These are phyloP conservation scores for Penicillium canariense DNA, from an alignment of 495 filamentous ascomycete species.

Conservation along the genomic window DNA sequence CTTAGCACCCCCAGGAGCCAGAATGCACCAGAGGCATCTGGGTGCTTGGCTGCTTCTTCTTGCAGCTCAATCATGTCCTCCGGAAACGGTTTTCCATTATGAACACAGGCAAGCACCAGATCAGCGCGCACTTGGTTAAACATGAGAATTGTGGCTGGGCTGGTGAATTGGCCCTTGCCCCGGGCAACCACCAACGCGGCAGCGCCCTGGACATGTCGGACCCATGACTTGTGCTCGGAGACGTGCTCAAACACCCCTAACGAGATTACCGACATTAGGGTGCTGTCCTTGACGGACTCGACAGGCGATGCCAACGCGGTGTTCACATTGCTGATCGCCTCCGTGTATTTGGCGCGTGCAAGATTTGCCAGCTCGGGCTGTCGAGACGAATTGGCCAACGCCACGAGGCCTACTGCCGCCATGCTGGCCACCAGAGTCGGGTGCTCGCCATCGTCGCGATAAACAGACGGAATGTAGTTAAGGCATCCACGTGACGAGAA, in stretches of 20 bases:
- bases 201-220: slow-evolving; percentile 54
- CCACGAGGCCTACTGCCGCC: slow-evolving; percentile 45
- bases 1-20: slow-evolving; percentile 25
- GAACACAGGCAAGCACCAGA: slow-evolving; percentile 23
- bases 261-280: slow-evolving; percentile 57
- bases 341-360: slow-evolving; percentile 41
- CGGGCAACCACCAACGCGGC: slow-evolving; percentile 48
- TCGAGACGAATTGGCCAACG: slow-evolving; percentile 33
- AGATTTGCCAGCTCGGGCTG: slow-evolving; percentile 31
- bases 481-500: slow-evolving; percentile 32
- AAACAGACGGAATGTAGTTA: slow-evolving; percentile 30
- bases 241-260: slow-evolving; percentile 59
- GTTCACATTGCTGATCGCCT: slow-evolving; percentile 44
- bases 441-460: slow-evolving; percentile 24
- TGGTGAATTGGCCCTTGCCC: slow-evolving; percentile 49
- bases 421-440: slow-evolving; percentile 39
- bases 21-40: slow-evolving; percentile 15
- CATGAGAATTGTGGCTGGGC: slow-evolving; percentile 45
- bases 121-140: slow-evolving; percentile 52
- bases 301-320: slow-evolving; percentile 46
- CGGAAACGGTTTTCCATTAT: slow-evolving; percentile 20
- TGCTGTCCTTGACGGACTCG: slow-evolving; percentile 57
- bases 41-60: slow-evolving; percentile 25
- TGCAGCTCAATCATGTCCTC: slow-evolving; percentile 24
- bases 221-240: slow-evolving; percentile 43